Percentiles rank a stretch among this genome's conserved stretches.
phyloP scores from a whole-genome alignment of 2,329 filamentous ascomycete genomes.

The Talaromyces atroroseus region DNA sequence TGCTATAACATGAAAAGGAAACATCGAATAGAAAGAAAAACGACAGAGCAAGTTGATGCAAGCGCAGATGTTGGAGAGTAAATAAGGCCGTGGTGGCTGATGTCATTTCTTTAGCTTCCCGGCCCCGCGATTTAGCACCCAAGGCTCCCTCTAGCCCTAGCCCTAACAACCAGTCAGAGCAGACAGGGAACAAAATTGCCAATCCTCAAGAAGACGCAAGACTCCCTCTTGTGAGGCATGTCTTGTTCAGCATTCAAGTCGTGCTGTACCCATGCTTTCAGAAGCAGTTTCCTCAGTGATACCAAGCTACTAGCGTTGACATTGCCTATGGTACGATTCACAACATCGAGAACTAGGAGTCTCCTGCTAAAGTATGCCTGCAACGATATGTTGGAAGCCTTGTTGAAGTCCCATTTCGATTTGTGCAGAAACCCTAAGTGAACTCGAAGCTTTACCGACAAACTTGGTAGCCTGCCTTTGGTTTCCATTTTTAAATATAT shows the following conservation, averaged over 20 bases:
- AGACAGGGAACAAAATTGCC: no score
- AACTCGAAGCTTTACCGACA: background rate
- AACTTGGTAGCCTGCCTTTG: background rate
- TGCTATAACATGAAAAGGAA: no score
- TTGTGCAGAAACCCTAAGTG: constrained; percentile 1
- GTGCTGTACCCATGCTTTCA: constrained; percentile 7
- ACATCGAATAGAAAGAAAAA: background rate
- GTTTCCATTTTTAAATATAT: background rate
- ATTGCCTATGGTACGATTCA: background rate
- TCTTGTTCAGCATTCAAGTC: background rate
- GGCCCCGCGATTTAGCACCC: background rate
- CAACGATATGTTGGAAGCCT: constrained; percentile 5
- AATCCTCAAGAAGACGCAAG: no score
- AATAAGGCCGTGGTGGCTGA: background rate
- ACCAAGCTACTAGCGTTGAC: background rate
- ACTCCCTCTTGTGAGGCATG: no score
- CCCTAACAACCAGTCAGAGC: background rate
- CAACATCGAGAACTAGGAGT: background rate
- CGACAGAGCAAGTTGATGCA: background rate
- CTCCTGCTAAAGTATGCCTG: constrained; percentile 1
- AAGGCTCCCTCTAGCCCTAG: background rate
- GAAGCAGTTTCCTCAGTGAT: background rate
- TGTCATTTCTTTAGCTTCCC: background rate
- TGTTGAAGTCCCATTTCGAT: background rate
- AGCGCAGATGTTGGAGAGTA: background rate